phyloP scores from a whole-genome alignment of 2,329 filamentous ascomycete species.

The Claviceps purpurea region DNA sequence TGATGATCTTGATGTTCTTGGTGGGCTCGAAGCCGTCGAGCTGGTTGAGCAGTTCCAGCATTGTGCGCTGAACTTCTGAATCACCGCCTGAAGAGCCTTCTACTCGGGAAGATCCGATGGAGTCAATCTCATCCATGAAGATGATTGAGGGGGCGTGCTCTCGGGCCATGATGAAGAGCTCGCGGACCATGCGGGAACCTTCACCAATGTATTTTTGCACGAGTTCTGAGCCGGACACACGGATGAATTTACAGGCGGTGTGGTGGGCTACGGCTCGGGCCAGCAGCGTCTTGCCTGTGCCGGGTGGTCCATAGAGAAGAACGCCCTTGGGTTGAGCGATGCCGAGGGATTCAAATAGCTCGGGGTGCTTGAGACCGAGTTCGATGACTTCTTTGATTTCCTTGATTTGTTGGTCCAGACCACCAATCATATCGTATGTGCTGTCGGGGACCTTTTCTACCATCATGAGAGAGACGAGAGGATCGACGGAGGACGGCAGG shows the following conservation, averaged over 20 bases:
- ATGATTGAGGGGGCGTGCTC: constrained; percentile 98
- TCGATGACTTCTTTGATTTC: constrained; percentile 99
- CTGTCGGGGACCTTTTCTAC: constrained; percentile 99
- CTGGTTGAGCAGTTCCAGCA: constrained; percentile 97
- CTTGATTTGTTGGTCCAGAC: constrained; percentile 97
- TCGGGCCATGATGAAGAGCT: constrained; percentile 97
- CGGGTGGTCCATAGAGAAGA: constrained; percentile 87
- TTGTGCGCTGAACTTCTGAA: constrained; percentile 95
- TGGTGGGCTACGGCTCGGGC: constrained; percentile 95
- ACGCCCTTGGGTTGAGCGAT: constrained; percentile 98
- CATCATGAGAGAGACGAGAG: constrained; percentile 99
- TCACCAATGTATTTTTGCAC: constrained; percentile 99
- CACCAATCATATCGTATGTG: constrained; percentile 99
- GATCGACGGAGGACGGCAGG: constrained; percentile 93
- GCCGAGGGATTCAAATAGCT: constrained; percentile 96
- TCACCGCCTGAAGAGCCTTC: constrained; percentile 92
- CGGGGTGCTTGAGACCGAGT: constrained; percentile 92
- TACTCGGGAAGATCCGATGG: constrained; percentile 91
- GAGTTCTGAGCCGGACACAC: constrained; percentile 87
- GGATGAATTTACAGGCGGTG: constrained; percentile 98
- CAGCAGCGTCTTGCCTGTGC: constrained; percentile 91
- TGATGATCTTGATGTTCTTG: constrained; percentile 99
- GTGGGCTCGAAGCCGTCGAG: constrained; percentile 97
- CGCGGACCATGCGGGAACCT: constrained; percentile 93
- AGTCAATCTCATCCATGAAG: constrained; percentile 99